Conservation (phyloP, 345 rosid genomes). For the Brassica carinata region DNA sequence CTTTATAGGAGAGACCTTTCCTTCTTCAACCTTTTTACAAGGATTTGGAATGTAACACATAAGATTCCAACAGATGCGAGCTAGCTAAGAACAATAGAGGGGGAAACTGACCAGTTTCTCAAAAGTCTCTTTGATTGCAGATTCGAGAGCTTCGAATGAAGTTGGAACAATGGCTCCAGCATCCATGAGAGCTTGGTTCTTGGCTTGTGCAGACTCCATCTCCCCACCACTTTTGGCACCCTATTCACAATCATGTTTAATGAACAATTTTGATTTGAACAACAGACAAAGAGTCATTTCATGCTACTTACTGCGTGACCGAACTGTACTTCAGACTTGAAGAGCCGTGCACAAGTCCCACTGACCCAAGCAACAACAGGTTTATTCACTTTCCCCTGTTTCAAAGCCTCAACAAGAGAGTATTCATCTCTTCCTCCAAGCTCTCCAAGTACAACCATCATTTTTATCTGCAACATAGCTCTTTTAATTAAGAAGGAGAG, state of each 20-base stretch:
- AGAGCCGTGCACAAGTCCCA: conserved; percentile 95
- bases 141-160: conserved; percentile 84
- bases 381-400: conserved; percentile 87
- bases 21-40: conserved; percentile 64
- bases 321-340: conserved; percentile 97
- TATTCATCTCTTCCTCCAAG: conserved; percentile 98
- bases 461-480: conserved; percentile 63
- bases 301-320: conserved; percentile 93
- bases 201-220: conserved; percentile 98
- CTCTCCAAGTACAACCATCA: conserved; percentile 97
- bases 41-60: conserved; percentile 4
- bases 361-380: conserved; percentile 99
- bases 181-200: conserved; percentile 90
- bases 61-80: conserved; percentile 8
- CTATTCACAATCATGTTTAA: conserved; percentile 44
- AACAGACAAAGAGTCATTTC: background rate
- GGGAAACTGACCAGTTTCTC: conserved; percentile 68
- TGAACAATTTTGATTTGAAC: conserved; percentile 10
- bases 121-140: conserved; percentile 82
- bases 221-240: conserved; percentile 99
- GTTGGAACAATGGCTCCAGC: conserved; percentile 97
- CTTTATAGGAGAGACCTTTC: conserved; percentile 74
- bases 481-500: conserved; percentile 4
- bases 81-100: background rate
- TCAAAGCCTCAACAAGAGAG: conserved; percentile 95